These are phyloP conservation scores for Hygrophila difformis DNA, from an alignment of 257 asterid genomes.

Conservation along the genomic window DNA sequence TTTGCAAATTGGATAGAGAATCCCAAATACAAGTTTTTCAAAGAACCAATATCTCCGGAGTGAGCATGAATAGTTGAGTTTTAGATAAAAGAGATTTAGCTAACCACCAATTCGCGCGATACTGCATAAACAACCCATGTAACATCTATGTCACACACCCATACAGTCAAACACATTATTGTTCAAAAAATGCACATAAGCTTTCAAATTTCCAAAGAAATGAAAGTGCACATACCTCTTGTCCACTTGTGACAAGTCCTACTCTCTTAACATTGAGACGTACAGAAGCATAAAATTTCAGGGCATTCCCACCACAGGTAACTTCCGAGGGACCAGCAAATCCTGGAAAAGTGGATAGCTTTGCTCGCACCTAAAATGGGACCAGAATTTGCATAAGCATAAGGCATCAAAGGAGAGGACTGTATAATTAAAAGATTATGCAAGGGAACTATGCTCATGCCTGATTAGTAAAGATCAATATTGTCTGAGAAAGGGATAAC, in stretches of 20 bases:
- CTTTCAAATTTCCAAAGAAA: background rate
- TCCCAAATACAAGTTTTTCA: background rate
- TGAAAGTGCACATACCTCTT: slow-evolving; percentile 46
- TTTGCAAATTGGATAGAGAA: background rate
- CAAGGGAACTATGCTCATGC: slow-evolving; percentile 23
- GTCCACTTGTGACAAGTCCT: slow-evolving; percentile 82
- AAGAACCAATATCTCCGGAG: no score
- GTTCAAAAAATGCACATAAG: background rate
- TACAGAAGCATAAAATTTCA: slow-evolving; percentile 93
- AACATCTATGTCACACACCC: no score
- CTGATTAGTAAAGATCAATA: slow-evolving; percentile 89
- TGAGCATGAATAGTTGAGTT: no score
- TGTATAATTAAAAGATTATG: background rate
- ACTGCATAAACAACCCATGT: no score
- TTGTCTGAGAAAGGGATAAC: slow-evolving; percentile 79
- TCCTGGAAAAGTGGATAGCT: slow-evolving; percentile 64
- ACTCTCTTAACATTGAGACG: slow-evolving; percentile 79
- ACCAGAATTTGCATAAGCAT: no score
- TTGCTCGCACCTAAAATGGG: slow-evolving; percentile 65
- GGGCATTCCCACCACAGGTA: slow-evolving; percentile 99
- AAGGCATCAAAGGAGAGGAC: background rate
- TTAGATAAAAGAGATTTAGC: no score
- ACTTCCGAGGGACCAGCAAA: slow-evolving; percentile 91
- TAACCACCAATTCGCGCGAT: no score
- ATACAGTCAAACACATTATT: no score